Conservation (phyloP, 345 rosid genomes). For the Euphorbia peplus region DNA sequence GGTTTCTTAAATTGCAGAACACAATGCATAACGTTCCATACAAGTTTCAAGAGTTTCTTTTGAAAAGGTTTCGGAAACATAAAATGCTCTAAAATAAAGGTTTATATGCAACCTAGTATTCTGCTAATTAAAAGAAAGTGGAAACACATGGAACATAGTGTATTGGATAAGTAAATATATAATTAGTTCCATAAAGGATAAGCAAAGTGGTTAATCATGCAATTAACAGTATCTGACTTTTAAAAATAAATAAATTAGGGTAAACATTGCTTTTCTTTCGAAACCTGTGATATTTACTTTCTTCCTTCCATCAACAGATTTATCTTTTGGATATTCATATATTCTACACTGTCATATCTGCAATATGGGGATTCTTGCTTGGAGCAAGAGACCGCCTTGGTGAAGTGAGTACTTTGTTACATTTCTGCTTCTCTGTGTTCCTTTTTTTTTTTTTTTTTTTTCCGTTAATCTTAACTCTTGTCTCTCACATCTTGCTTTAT, state of each 20-base stretch:
- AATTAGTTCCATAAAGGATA: background rate
- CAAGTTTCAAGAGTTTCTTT: no score
- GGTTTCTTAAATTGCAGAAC: no score
- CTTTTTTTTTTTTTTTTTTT: background rate
- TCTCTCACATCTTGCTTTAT: background rate
- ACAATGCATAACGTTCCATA: no score
- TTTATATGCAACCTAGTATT: no score
- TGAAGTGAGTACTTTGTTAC: constrained; percentile 50
- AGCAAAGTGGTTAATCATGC: background rate
- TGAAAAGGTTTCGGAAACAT: no score
- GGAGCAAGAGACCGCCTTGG: constrained; percentile 99
- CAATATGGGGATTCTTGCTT: constrained; percentile 85
- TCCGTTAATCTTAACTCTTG: background rate
- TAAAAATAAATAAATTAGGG: no score
- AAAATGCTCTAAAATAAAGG: no score
- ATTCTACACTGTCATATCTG: constrained; percentile 80
- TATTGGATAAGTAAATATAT: background rate
- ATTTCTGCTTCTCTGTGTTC: background rate
- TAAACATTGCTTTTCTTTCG: background rate
- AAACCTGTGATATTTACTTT: background rate
- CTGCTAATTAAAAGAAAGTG: background rate
- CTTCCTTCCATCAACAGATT: constrained; percentile 48
- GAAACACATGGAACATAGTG: background rate
- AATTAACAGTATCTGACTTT: background rate
- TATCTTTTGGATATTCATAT: constrained; percentile 83